Evolutionary conservation across 73 alveolate species (phyloP), one percentile per base, ranked within the genome.

Genomic region (Paramecium sonneborni): DNA sequence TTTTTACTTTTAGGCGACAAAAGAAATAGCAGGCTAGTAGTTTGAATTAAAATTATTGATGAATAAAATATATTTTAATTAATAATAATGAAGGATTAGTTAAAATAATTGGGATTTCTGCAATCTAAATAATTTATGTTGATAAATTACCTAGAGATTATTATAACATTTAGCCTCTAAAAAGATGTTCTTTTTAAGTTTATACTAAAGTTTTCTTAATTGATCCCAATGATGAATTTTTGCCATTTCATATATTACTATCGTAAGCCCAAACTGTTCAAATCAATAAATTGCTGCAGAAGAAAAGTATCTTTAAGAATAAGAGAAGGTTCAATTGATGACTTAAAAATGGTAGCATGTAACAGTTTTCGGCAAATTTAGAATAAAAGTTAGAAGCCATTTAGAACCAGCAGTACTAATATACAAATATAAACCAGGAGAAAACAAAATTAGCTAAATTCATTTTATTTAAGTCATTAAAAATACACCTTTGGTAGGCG

Each of bases 221-320:
- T 32, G 94, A 88, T 72, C 94, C 94, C 23, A 88, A 88, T 23
- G 69, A 88, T 88, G 94, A 88, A 57, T 76, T 18, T 88, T 88
- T 70, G 94, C 69, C n/a, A 28, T 88, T 14, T 62, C 79, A 38
- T 57, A 67, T 57, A 88, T 88, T 12, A 43, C 90, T 5, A 34
- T 72, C 9, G 37, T 30, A 37, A 88, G 94, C 44, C 11, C 35
- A 37, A 52, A 72, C 24, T 70, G 91, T 24, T 69, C 91, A n/a
- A 44, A 34, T 5, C 43, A 20, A 20, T 41, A 88, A 43, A 62
- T 88, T 43, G 85, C 74, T 20, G 94, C 87, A 18, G 94, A 91
- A 46, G 94, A 88, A 79, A 79, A 34, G 74, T 79, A 10, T 79
- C 52, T 10, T 44, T 43, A 28, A 46, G 90, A 8, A 23, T 34